Evolutionary conservation across 1,284 basidiomycete species (phyloP).

Genomic region (Naganishia liquefaciens): DNA sequence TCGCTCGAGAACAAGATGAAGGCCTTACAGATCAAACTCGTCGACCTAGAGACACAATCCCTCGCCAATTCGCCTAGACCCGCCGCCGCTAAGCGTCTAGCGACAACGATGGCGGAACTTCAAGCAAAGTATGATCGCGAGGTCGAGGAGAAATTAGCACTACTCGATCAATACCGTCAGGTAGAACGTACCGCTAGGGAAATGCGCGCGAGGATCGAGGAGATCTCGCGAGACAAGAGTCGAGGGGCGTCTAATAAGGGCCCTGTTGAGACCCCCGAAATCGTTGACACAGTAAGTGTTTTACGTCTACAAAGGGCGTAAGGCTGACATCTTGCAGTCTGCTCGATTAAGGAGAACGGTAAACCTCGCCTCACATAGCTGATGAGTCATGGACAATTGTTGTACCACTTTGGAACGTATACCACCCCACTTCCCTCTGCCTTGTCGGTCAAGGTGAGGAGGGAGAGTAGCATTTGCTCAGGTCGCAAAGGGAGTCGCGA

Average conservation of each 20-base stretch:
- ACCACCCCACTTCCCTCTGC: neutral
- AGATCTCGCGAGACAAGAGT: conserved; percentile 12
- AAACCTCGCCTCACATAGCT: neutral
- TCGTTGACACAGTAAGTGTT: neutral
- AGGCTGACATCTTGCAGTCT: neutral
- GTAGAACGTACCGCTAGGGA: conserved; percentile 16
- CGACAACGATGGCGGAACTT: conserved; percentile 71
- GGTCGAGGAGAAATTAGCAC: conserved; percentile 49
- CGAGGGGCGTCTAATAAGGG: neutral
- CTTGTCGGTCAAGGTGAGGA: too few relatives aligned
- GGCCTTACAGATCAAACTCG: conserved; percentile 73
- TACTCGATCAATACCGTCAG: conserved; percentile 20
- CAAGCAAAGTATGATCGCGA: conserved; percentile 63
- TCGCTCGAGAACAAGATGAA: conserved; percentile 78
- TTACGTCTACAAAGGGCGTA: neutral
- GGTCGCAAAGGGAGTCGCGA: too few relatives aligned
- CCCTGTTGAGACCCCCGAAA: neutral
- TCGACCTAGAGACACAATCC: conserved; percentile 76
- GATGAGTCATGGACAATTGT: neutral
- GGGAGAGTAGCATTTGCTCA: too few relatives aligned
- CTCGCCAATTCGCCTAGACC: conserved; percentile 67
- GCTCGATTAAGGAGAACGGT: conserved; percentile 3
- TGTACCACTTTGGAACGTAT: neutral
- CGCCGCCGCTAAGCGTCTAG: conserved; percentile 58
- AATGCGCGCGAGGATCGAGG: conserved; percentile 15